Conservation (phyloP, 2,329 filamentous ascomycete genomes). For the Chaetoscypha palmicola region DNA sequence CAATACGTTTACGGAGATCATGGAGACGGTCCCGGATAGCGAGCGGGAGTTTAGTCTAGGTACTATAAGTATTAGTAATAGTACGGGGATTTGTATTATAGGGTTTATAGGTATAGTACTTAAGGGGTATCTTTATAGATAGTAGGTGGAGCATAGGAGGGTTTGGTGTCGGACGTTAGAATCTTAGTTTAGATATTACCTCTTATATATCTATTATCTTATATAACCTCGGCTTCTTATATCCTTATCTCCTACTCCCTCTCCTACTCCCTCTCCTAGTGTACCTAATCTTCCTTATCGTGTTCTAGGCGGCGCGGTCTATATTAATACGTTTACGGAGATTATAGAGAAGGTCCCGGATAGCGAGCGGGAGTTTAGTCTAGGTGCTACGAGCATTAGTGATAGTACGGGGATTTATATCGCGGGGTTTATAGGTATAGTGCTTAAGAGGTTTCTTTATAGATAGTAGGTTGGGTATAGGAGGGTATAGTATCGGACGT, state of each 20-base stretch:
- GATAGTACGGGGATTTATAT: conserved; percentile 88
- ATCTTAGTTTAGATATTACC: not conserved
- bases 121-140: conserved; percentile 74
- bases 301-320: conserved; percentile 80
- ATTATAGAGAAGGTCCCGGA: conserved; percentile 76
- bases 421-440: conserved; percentile 77
- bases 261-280: conserved; percentile 69
- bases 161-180: conserved; percentile 53
- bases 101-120: conserved; percentile 76
- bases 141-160: conserved; percentile 75
- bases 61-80: conserved; percentile 88
- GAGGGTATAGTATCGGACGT: conserved; percentile 57
- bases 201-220: too few species aligned
- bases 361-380: conserved; percentile 81
- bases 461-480: conserved; percentile 78
- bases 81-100: conserved; percentile 81
- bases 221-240: too few species aligned
- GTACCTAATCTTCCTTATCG: conserved; percentile 77
- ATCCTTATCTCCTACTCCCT: conserved; percentile 71
- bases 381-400: conserved; percentile 84
- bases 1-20: conserved; percentile 91
- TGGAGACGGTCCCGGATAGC: conserved; percentile 66
- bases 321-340: conserved; percentile 92
- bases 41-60: conserved; percentile 89
- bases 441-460: conserved; percentile 74